Base-by-base conservation (phyloP, 331 rosid species). In the Pyracantha coccinea region DNA sequence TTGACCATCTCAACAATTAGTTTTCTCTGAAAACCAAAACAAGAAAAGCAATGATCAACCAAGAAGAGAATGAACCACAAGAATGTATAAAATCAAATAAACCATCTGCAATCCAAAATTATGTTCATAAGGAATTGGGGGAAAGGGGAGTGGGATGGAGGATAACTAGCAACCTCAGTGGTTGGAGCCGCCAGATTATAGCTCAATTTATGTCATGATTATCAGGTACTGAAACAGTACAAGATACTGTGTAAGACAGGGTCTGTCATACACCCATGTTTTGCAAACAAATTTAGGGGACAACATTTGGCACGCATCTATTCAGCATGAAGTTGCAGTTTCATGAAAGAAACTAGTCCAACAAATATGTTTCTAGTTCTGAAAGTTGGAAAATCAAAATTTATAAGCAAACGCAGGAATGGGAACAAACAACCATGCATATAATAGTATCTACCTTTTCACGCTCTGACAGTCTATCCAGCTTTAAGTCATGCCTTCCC, bases 381-480 rank as follows among this genome's bases (percentile, higher is more conserved):
- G 32, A 10, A 73, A 28, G 23, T 20, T 53, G 63, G 38, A 66
- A 52, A 11, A 68, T 60, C 16, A 77, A 57, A 83, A 73, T 16
- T 72, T 81, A 65, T 76, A 59, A 54, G 65, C 24, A 35, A 68
- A 68, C 54, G 83, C 27, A 35, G 71, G 69, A 21, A 71, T 47
- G 53, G 69, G 27, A 77, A 73, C 38, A 47, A 66, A 71, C 35
- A 57, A 75, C 57, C 78, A 68, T n/a, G 33, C 80, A 33, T 50
- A 17, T 38, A 29, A 73, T 44, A 44, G 45, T 57, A 62, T 72
- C 71, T 81, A 94, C 99, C 99, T 87, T 90, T 77, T 85, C 89
- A 66, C 79, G 84, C 66, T 92, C 97, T 14, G 96, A 90, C 72
- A 92, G 77, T 81, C 90, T 84, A 79, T 94, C 97, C 78, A 88